Evolutionary conservation across 176 grass and related monocot genomes (phyloP).

Genomic region (Bothriochloa decipiens): DNA sequence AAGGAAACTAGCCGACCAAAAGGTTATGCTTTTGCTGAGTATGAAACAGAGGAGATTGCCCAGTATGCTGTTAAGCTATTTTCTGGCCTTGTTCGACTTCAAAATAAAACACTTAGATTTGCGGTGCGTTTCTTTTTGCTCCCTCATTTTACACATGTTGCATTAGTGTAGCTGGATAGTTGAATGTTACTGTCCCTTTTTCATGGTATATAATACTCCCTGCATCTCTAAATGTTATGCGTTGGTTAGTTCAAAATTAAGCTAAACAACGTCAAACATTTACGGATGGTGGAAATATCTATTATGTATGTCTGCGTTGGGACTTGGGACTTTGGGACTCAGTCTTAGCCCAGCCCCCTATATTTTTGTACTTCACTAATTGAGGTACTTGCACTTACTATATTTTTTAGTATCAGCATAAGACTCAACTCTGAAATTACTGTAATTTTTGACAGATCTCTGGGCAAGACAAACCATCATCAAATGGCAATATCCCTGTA

Average conservation of each 20-base stretch:
- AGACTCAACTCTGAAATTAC: conserved; percentile 25
- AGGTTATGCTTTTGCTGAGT: conserved; percentile 97
- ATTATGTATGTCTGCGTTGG: not conserved
- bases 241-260: not conserved
- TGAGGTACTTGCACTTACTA: not conserved
- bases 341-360: not conserved
- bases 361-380: not conserved
- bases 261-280: not conserved
- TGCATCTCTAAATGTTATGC: not conserved
- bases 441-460: conserved; percentile 68
- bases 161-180: not conserved
- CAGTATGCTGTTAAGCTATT: conserved; percentile 98
- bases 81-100: conserved; percentile 87
- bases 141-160: conserved; percentile 13
- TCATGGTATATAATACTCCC: not conserved
- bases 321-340: not conserved
- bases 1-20: conserved; percentile 91
- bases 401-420: conserved; percentile 4
- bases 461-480: conserved; percentile 79
- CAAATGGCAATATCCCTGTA: conserved; percentile 54
- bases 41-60: conserved; percentile 91
- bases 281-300: not conserved
- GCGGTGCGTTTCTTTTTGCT: conserved; percentile 79
- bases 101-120: conserved; percentile 89
- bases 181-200: not conserved